Evolutionary conservation across 1,284 basidiomycete genomes (phyloP).

Genomic region (Boletus calvinii): DNA sequence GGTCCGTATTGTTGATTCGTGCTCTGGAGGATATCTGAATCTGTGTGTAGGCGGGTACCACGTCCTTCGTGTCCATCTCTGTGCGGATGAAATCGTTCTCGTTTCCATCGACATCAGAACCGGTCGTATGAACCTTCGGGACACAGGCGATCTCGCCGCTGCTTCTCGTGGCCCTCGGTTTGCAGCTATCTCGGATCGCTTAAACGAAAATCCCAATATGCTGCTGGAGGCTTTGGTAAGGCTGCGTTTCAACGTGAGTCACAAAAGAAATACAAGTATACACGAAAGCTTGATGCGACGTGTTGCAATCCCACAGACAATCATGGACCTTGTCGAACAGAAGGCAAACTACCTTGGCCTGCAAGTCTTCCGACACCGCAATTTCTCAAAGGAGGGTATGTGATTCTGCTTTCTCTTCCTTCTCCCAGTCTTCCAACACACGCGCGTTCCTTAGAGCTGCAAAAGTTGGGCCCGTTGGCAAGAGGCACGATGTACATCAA

Average conservation of each 20-base stretch:
- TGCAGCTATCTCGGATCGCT: conserved; percentile 47
- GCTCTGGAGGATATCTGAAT: conserved; percentile 3
- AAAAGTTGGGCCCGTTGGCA: conserved; percentile 59
- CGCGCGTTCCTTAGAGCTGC: conserved; percentile 45
- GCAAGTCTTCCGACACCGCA: conserved; percentile 65
- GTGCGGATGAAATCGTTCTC: conserved; percentile 68
- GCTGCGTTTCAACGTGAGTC: conserved; percentile 56
- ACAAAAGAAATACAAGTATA: background rate
- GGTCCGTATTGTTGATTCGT: conserved; percentile 39
- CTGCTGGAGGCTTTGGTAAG: conserved; percentile 52
- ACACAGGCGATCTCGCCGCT: conserved; percentile 73
- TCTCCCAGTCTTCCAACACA: background rate
- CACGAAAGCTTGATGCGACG: background rate
- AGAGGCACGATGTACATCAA: conserved; percentile 66
- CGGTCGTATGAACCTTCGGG: conserved; percentile 65
- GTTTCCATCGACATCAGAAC: conserved; percentile 73
- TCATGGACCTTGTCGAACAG: conserved; percentile 70
- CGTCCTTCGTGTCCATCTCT: conserved; percentile 63
- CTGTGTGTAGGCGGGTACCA: conserved; percentile 42
- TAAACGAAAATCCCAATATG: conserved; percentile 63
- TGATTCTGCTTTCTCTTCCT: background rate
- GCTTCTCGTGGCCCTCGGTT: conserved; percentile 67
- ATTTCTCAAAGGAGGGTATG: conserved; percentile 60
- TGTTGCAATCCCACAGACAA: conserved; percentile 49
- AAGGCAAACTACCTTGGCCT: conserved; percentile 75